Evolutionary conservation across 164 flowering plant genomes (phyloP).

Genomic region (Paratinospora sagittata): DNA sequence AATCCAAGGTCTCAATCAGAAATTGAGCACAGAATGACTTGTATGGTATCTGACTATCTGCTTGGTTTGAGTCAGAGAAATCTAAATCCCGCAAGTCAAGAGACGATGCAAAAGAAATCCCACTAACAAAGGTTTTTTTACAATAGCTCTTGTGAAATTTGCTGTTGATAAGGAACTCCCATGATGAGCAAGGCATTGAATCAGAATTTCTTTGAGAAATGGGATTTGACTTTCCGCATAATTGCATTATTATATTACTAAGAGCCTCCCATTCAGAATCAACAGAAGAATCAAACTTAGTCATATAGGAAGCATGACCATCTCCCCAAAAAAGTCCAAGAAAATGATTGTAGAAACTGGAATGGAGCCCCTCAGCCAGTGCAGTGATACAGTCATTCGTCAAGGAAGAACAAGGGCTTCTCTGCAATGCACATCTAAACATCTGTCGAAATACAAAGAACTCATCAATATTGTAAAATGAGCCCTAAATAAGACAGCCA

Average conservation of each 20-base stretch:
- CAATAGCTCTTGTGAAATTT: conserved; percentile 58
- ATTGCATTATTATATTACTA: conserved; percentile 40
- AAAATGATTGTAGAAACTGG: conserved; percentile 56
- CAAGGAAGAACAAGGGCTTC: too few relatives aligned
- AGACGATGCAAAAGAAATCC: conserved; percentile 21
- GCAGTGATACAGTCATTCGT: too few relatives aligned
- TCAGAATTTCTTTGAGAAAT: conserved; percentile 16
- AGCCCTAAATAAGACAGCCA: too few relatives aligned
- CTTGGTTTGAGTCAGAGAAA: conserved; percentile 19
- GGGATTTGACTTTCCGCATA: conserved; percentile 32
- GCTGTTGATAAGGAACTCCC: conserved; percentile 83
- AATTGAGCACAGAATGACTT: conserved; percentile 38
- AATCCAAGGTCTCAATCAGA: conserved; percentile 51
- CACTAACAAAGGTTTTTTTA: conserved; percentile 15
- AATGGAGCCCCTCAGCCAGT: conserved; percentile 74
- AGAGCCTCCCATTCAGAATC: conserved; percentile 83
- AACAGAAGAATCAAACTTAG: conserved; percentile 41
- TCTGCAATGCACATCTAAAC: conserved; percentile 82
- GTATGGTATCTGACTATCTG: conserved; percentile 23
- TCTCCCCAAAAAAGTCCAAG: conserved; percentile 78
- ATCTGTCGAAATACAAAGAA: conserved; percentile 33
- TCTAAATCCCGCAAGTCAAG: conserved; percentile 18
- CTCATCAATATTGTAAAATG: too few relatives aligned
- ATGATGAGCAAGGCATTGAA: conserved; percentile 35
- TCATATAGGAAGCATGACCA: conserved; percentile 33